A percentile compares a stretch with the other conserved stretches of the same genome.
These are phyloP conservation scores for Arthrobotrys iridis DNA, from an alignment of 2,329 filamentous ascomycete genomes.

Conservation along the genomic window DNA sequence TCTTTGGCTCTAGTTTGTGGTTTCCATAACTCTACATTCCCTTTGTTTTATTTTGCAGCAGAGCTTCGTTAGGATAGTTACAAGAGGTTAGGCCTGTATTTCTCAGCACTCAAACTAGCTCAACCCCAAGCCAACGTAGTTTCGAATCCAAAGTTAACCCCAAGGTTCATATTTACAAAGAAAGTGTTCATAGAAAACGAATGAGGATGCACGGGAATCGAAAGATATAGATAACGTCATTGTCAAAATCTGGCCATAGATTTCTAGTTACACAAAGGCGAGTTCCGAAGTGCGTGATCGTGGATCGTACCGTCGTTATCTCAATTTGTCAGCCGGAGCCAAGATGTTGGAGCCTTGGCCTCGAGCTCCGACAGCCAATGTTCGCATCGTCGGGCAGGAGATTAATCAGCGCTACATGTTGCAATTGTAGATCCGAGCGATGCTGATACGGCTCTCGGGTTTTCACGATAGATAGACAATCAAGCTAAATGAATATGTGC, in stretches of 20 bases:
- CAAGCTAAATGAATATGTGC: no score
- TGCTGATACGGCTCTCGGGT: background rate
- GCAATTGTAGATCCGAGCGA: no score
- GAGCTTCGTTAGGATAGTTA: background rate
- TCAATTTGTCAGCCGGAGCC: constrained; percentile 1
- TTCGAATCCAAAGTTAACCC: background rate
- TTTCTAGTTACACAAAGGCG: background rate
- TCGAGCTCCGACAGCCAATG: background rate
- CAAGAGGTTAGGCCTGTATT: background rate
- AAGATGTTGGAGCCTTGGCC: background rate
- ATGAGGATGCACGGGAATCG: no score
- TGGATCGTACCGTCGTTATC: background rate
- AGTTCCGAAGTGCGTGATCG: constrained; percentile 23
- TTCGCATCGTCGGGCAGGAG: constrained; percentile 25
- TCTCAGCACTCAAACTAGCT: background rate
- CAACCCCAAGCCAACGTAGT: background rate
- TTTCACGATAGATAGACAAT: no score
- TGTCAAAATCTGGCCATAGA: background rate
- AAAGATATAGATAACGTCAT: background rate
- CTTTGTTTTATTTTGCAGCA: background rate
- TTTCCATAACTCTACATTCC: no score
- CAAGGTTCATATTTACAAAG: no score
- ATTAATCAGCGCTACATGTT: constrained; percentile 23
- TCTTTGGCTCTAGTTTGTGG: no score
- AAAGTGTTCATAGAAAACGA: no score